Evolutionary conservation across 371 early-diverging fungal species (phyloP), one percentile per base, ranked within the genome.

Genomic region (Racocetra persica): DNA sequence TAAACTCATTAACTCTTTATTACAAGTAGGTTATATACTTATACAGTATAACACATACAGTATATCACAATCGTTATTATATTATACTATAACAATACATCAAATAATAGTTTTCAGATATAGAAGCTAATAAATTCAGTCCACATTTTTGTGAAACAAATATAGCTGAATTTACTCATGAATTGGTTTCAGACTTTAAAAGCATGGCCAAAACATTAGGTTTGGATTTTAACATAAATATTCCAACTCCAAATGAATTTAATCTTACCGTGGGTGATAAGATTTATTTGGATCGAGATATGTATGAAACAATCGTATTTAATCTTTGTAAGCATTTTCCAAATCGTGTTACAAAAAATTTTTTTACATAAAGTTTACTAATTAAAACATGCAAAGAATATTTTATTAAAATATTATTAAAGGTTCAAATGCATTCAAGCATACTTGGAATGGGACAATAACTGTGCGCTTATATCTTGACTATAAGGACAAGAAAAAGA

Each of bases 111-210:
- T 67, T 67, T 67, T 67, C 67, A 4, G 20, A 38, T 3, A 36
- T 72, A 51, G 87, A 89, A 67, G 85, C 88, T n/a, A 87, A 87
- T 65, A 81, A 85, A 55, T 81, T 86, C 65, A 83, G 84, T 45
- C 86, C 90, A 13, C 49, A 79, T 1, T 89, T 85, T 82, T 77
- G 82, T 62, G 83, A 84, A 65, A 86, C 84, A 8, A 81, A 87
- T 45, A 77, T 89, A 4, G 82, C 84, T 14, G 80, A 83, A 70
- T 80, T 83, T 11, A 88, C 88, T 11, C 57, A 80, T 6, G 85
- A 88, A 49, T 82, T 87, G 24, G 84, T 85, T 8, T 84, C 83
- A 38, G 82, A 82, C 59, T 86, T 86, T 82, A 85, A 86, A 67
- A 85, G 85, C 24, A 82, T 85, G 38, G 86, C 84, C n/a, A 81